Conservation (phyloP, 2,329 filamentous ascomycete genomes). For the Aspergillus bombycis region DNA sequence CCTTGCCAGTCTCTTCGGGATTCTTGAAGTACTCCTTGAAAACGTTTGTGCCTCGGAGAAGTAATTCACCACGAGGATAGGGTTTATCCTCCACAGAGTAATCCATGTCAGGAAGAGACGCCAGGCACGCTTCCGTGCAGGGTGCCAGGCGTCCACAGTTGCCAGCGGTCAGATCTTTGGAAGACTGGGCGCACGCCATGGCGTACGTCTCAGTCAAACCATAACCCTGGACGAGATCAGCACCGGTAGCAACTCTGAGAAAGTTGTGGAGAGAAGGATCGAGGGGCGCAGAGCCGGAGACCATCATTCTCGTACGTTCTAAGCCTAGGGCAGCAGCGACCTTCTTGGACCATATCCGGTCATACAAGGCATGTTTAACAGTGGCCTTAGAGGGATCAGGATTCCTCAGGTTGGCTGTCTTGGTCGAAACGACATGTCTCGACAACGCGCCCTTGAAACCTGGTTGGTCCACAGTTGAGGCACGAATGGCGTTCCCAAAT, state of each 20-base stretch:
- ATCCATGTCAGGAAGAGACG: conserved; percentile 91
- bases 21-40: conserved; percentile 93
- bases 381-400: conserved; percentile 70
- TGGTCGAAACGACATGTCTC: conserved; percentile 75
- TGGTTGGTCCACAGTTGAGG: conserved; percentile 74
- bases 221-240: conserved; percentile 82
- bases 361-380: conserved; percentile 55
- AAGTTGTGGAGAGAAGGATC: conserved; percentile 88
- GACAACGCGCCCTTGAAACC: conserved; percentile 83
- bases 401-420: conserved; percentile 76
- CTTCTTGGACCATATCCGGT: conserved; percentile 86
- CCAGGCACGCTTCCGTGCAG: conserved; percentile 73
- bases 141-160: conserved; percentile 78
- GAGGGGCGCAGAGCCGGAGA: conserved; percentile 87
- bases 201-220: conserved; percentile 94
- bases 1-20: conserved; percentile 80
- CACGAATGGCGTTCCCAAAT: conserved; percentile 80
- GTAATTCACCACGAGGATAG: conserved; percentile 83
- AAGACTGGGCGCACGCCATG: conserved; percentile 68
- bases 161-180: conserved; percentile 72
- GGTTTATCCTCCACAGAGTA: conserved; percentile 88
- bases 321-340: conserved; percentile 81
- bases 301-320: conserved; percentile 71
- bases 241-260: conserved; percentile 79
- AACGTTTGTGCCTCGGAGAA: conserved; percentile 76